These are phyloP conservation scores for Zygosaccharomyces rouxii DNA, from an alignment of 805 yeast genomes.

Conservation along the genomic window DNA sequence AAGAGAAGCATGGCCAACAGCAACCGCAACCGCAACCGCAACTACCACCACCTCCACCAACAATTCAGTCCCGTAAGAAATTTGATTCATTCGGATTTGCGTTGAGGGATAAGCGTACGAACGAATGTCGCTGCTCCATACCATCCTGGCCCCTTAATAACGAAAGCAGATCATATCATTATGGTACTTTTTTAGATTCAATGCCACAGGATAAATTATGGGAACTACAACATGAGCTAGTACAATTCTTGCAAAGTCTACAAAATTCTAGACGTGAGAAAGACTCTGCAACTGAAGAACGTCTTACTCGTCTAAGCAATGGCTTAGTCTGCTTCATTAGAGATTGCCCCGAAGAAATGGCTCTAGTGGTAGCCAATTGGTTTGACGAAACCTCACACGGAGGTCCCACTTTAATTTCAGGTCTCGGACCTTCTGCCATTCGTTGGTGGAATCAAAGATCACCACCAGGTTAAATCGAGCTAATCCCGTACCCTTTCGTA, in stretches of 20 bases:
- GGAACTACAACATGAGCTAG: constrained; percentile 26
- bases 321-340: constrained; percentile 32
- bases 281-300: constrained; percentile 24
- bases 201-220: constrained; percentile 24
- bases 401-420: constrained; percentile 13
- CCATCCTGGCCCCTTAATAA: constrained; percentile 20
- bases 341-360: constrained; percentile 16
- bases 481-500: not conserved
- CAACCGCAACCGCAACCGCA: not conserved
- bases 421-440: constrained; percentile 24
- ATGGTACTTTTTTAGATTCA: constrained; percentile 21
- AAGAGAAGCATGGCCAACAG: not conserved
- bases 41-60: not conserved
- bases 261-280: constrained; percentile 15
- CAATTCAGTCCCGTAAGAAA: not conserved
- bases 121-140: constrained; percentile 22
- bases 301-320: constrained; percentile 30
- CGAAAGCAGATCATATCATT: constrained; percentile 3
- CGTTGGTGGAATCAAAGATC: constrained; percentile 22
- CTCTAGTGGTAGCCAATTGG: constrained; percentile 32
- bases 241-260: constrained; percentile 16
- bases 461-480: not conserved
- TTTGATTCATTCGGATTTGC: constrained; percentile 25
- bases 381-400: constrained; percentile 15
- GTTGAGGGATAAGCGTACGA: constrained; percentile 13